Base-by-base conservation (phyloP, 1,284 basidiomycete genomes). In the Cystobasidium sp. region DNA sequence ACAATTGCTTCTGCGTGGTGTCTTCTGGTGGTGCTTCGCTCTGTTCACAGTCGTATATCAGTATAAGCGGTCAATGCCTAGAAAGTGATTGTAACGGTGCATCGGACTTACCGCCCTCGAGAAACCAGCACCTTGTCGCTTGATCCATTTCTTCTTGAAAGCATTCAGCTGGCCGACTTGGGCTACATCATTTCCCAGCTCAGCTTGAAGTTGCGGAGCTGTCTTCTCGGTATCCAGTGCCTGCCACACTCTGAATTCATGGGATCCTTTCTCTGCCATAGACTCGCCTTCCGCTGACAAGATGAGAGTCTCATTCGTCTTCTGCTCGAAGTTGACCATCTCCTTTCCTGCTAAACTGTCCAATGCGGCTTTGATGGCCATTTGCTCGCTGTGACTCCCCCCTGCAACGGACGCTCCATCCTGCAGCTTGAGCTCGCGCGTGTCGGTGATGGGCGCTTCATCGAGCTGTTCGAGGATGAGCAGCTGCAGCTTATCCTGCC, bases 91-190 rank as follows among this genome's bases (percentile, higher is more conserved):
- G 6, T 39, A 22, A 20, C 51, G 12, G 20, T 77, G 59, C 39
- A 2, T 10, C 31, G 6, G 68, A 86, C 91, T 79, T 71, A 95
- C 93, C 75, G 90, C 85, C 83, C 91, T 91, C 68, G 97, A 89
- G 75, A 97, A 89, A 22, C 93, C 92, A 77, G 89, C 88, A 3
- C 92, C 92, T 77, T 96, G 91, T 83, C 98, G 98, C 41, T 86
- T 87, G 77, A 98, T 94, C 95, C 97, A 99, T 78, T 92, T 93
- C 81, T 92, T 96, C 85, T 95, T 97, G 88, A 99, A 97, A 24
- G 96, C 97, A 77, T 92, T 88, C 39, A 91, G 90, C 83, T 99
- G 97, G 2, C 97, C 97, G 76, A 85, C 87, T 84, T 94, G 96
- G 20, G 91, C 89, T 6, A 88, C 87, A 78, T 95, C 93, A 73